Percentiles rank a stretch among this genome's conserved stretches.
phyloP scores from a whole-genome alignment of 1,139 yeast genomes.

The Tardiomyces digboiensis region DNA sequence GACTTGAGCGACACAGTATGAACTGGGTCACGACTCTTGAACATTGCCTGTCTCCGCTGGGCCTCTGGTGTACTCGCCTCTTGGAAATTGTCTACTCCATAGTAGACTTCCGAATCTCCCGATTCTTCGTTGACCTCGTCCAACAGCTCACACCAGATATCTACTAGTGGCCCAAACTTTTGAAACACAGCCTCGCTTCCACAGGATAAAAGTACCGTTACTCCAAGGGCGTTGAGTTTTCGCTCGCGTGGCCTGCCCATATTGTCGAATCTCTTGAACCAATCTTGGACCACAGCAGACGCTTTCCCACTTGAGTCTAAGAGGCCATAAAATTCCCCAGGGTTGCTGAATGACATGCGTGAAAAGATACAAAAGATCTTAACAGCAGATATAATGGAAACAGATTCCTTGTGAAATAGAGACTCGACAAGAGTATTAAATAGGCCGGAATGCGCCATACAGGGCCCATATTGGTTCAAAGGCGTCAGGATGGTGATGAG shows the following conservation, averaged over 20 bases:
- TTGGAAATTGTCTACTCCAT: constrained; percentile 14
- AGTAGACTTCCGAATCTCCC: constrained; percentile 24
- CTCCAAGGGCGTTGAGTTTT: constrained; percentile 54
- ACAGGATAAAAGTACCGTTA: constrained; percentile 36
- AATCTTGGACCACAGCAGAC: constrained; percentile 13
- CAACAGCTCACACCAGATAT: constrained; percentile 47
- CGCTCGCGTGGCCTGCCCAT: constrained; percentile 62
- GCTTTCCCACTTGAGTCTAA: not conserved
- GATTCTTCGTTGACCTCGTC: constrained; percentile 54
- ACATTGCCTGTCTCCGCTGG: constrained; percentile 12
- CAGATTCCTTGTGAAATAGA: constrained; percentile 39
- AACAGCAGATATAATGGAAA: constrained; percentile 28
- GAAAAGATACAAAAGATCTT: constrained; percentile 46
- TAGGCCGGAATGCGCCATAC: constrained; percentile 4
- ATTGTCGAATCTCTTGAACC: constrained; percentile 33
- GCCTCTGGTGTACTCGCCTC: constrained; percentile 19
- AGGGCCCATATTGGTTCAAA: constrained; percentile 1
- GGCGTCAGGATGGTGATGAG: constrained; percentile 1
- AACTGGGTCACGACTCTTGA: constrained; percentile 41
- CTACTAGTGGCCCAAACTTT: constrained; percentile 34
- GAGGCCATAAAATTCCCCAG: constrained; percentile 36
- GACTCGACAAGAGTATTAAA: constrained; percentile 31
- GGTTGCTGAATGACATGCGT: constrained; percentile 41
- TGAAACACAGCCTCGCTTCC: constrained; percentile 22
- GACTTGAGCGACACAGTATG: constrained; percentile 41